Conservation (phyloP, 495 filamentous ascomycete species). For the Aspergillus diversus region DNA sequence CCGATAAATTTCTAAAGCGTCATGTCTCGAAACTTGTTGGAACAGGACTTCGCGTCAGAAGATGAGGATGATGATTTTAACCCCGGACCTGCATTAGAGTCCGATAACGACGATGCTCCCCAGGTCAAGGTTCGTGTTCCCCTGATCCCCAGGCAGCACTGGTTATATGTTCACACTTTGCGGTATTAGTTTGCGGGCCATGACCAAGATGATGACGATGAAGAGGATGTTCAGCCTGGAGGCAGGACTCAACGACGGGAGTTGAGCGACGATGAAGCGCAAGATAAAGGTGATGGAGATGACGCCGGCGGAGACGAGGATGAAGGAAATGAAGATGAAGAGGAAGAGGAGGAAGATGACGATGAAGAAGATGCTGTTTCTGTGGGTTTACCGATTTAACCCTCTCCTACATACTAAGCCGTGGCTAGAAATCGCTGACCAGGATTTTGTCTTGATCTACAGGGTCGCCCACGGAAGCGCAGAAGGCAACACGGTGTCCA, state of each 20-base stretch:
- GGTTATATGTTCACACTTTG: conserved; percentile 25
- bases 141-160: background rate
- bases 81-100: conserved; percentile 66
- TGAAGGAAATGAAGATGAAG: conserved; percentile 36
- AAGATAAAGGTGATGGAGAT: conserved; percentile 38
- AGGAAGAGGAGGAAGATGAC: conserved; percentile 58
- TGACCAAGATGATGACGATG: conserved; percentile 55
- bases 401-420: conserved; percentile 19
- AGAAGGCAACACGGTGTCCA: conserved; percentile 67
- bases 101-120: conserved; percentile 63
- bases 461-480: conserved; percentile 81
- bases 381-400: conserved; percentile 36
- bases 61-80: conserved; percentile 85
- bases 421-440: conserved; percentile 10
- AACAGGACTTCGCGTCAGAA: conserved; percentile 68
- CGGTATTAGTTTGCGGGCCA: conserved; percentile 38
- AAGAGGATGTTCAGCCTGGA: conserved; percentile 45
- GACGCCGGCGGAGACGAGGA: conserved; percentile 51
- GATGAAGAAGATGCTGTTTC: conserved; percentile 64
- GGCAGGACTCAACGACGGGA: conserved; percentile 15
- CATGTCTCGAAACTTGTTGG: conserved; percentile 57
- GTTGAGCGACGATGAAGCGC: conserved; percentile 35
- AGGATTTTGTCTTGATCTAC: conserved; percentile 10
- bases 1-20: conserved; percentile 16
- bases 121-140: conserved; percentile 36